A percentile compares a stretch with the other conserved stretches of the same genome.
These are phyloP conservation scores for Claviceps cyperi DNA, from an alignment of 2,329 filamentous ascomycete genomes.

Conservation along the genomic window DNA sequence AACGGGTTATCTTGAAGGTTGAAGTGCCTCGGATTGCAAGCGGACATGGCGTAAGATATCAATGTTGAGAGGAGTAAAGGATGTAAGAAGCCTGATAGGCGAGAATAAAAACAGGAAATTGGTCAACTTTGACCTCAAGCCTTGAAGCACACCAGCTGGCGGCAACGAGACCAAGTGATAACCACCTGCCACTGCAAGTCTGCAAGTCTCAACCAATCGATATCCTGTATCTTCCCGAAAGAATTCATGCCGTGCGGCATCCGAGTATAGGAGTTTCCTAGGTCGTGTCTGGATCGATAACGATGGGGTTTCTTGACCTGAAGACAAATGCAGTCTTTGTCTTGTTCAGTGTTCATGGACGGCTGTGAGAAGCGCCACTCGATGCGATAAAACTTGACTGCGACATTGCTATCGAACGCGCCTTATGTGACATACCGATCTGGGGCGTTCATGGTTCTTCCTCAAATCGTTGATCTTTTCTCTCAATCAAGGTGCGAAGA, in stretches of 20 bases:
- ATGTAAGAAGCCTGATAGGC: too few species aligned
- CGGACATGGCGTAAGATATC: constrained; percentile 16
- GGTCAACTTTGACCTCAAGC: background rate
- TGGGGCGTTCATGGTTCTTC: constrained; percentile 34
- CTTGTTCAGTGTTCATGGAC: background rate
- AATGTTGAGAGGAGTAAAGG: background rate
- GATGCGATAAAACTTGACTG: too few species aligned
- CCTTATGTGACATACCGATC: constrained; percentile 31
- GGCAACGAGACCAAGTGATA: background rate
- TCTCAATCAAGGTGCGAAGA: background rate
- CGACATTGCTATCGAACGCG: background rate
- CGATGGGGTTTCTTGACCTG: background rate
- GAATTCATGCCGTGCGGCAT: background rate
- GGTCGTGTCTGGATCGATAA: background rate
- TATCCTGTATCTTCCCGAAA: background rate
- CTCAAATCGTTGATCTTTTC: constrained; percentile 15
- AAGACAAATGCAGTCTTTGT: background rate
- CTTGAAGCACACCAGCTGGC: background rate
- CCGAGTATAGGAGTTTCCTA: background rate
- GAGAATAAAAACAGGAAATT: background rate
- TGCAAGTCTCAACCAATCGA: background rate
- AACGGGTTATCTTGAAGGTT: constrained; percentile 24
- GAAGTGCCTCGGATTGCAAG: constrained; percentile 24
- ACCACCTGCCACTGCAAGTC: background rate
- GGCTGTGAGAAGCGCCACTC: background rate